A percentile compares a stretch with the other conserved stretches of the same genome.
These are phyloP conservation scores for Lipomyces orientalis DNA, from an alignment of 805 yeast genomes.

Conservation along the genomic window DNA sequence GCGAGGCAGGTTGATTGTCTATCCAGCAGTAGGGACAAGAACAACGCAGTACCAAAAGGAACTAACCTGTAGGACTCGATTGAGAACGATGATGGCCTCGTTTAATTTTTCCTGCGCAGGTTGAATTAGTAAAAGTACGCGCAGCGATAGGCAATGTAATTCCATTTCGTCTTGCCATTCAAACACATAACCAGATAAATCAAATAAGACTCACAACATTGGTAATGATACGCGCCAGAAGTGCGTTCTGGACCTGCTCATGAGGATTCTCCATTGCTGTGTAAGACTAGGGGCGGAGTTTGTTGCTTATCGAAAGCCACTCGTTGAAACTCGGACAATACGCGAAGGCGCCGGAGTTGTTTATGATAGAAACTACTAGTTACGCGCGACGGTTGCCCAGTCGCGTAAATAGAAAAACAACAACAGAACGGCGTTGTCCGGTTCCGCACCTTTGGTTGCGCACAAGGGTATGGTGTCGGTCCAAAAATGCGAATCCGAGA, in stretches of 20 bases:
- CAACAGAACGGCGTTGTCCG: too few species aligned
- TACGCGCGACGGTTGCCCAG: too few species aligned
- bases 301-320: background rate
- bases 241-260: conserved; percentile 77
- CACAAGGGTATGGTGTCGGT: too few species aligned
- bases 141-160: background rate
- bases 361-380: too few species aligned
- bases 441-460: too few species aligned
- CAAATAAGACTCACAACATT: conserved; percentile 62
- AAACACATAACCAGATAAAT: background rate
- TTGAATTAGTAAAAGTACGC: background rate
- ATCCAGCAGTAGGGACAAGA: background rate
- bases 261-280: conserved; percentile 79
- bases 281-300: background rate
- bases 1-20: background rate
- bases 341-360: too few species aligned
- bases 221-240: conserved; percentile 74
- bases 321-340: background rate
- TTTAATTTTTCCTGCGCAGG: conserved; percentile 65
- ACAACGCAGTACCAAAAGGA: background rate
- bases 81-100: conserved; percentile 69
- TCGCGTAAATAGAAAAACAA: too few species aligned
- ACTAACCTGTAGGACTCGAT: conserved; percentile 58
- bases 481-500: background rate
- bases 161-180: background rate